These are phyloP conservation scores for Fusarium metavorans DNA, from an alignment of 2,329 filamentous ascomycete species.

Conservation along the genomic window DNA sequence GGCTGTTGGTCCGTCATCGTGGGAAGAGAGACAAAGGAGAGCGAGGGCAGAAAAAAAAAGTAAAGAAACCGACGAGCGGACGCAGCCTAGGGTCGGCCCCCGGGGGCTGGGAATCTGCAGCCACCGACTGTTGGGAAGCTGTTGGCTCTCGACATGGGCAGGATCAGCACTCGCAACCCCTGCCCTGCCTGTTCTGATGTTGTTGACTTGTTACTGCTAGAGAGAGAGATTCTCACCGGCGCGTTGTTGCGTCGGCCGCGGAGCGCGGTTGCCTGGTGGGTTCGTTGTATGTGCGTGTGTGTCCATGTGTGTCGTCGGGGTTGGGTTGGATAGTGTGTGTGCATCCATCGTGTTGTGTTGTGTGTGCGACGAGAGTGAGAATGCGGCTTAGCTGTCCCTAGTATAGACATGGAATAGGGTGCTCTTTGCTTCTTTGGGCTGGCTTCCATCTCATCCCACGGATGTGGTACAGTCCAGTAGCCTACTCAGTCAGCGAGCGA, in stretches of 20 bases:
- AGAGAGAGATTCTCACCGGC: constrained; percentile 17
- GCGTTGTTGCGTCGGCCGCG: constrained; percentile 33
- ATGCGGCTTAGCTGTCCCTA: constrained; percentile 15
- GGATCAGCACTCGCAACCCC: constrained; percentile 35
- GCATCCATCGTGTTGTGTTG: background rate
- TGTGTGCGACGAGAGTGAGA: background rate
- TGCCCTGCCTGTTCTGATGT: constrained; percentile 13
- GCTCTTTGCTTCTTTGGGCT: constrained; percentile 4
- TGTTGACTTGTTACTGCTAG: background rate
- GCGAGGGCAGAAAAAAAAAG: background rate
- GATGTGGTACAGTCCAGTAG: background rate
- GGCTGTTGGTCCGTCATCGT: constrained; percentile 40
- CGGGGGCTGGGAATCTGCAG: constrained; percentile 40
- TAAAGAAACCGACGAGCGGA: constrained; percentile 10
- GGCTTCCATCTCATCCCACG: constrained; percentile 1
- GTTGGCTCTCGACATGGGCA: constrained; percentile 35
- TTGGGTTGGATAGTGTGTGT: background rate
- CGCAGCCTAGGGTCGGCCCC: constrained; percentile 39
- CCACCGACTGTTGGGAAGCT: constrained; percentile 28
- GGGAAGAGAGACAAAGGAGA: constrained; percentile 17
- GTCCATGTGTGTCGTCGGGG: constrained; percentile 4
- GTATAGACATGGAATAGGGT: constrained; percentile 7
- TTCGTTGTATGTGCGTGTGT: constrained; percentile 2
- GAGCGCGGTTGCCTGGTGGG: constrained; percentile 9
- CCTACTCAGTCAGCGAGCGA: background rate